These are phyloP conservation scores for Phanerodontia chrysosporium DNA, from an alignment of 768 basidiomycete genomes.

Conservation along the genomic window DNA sequence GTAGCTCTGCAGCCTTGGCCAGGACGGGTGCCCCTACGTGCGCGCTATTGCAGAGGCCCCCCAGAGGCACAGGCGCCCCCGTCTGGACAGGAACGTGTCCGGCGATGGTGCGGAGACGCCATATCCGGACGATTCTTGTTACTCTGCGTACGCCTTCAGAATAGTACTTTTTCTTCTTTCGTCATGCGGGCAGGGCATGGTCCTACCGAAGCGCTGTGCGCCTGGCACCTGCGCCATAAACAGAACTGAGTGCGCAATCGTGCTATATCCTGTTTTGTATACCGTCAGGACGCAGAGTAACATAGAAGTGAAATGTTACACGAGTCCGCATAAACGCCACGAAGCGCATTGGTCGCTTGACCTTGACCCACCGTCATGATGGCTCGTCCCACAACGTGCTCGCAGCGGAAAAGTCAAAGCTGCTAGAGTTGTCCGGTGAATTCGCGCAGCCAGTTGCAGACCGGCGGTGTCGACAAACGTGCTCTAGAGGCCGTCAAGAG, in stretches of 20 bases:
- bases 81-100: conserved; percentile 7
- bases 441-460: background rate
- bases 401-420: background rate
- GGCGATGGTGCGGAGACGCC: conserved; percentile 15
- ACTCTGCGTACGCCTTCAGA: background rate
- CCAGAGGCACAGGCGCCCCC: background rate
- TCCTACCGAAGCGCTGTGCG: background rate
- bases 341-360: background rate
- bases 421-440: background rate
- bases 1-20: background rate
- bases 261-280: background rate
- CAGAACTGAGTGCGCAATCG: background rate
- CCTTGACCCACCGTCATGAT: background rate
- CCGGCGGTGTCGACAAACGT: background rate
- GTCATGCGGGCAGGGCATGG: background rate
- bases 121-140: background rate
- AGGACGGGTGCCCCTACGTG: background rate
- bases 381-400: background rate
- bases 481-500: background rate
- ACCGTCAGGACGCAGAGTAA: background rate
- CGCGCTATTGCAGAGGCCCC: background rate
- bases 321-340: conserved; percentile 11
- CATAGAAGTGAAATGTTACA: background rate
- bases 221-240: background rate
- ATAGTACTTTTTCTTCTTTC: background rate